Conservation (phyloP, 164 flowering plant species). For the Nymphaea thermarum region DNA sequence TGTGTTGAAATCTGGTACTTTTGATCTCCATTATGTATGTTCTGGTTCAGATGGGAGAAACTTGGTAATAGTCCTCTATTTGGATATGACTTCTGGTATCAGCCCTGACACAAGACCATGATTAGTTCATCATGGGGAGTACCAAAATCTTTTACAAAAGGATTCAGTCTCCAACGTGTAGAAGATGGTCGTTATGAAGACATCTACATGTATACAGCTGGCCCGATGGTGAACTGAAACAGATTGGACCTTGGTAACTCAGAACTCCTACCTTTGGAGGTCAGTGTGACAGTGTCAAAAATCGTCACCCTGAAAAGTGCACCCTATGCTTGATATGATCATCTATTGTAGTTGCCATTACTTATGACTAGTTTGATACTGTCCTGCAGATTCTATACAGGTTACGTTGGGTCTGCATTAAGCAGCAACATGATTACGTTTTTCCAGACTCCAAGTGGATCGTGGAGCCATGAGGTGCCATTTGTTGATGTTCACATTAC, state of each 20-base stretch:
- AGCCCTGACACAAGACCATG: conserved; percentile 89
- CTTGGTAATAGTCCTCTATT: conserved; percentile 80
- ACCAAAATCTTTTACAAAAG: conserved; percentile 77
- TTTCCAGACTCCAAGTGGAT: conserved; percentile 56
- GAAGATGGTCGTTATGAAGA: conserved; percentile 80
- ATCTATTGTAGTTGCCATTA: no score
- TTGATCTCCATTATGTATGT: no score
- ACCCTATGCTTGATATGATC: no score
- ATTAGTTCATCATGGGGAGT: conserved; percentile 99
- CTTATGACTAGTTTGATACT: no score
- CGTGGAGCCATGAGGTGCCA: conserved; percentile 88
- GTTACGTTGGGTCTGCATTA: conserved; percentile 87
- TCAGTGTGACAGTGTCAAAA: no score
- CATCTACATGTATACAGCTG: conserved; percentile 83
- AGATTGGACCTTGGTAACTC: conserved; percentile 83
- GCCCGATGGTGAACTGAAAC: conserved; percentile 90
- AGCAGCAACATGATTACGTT: conserved; percentile 90
- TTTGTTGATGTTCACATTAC: not conserved
- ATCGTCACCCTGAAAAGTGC: no score
- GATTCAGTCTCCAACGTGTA: conserved; percentile 78
- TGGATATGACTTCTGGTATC: conserved; percentile 98
- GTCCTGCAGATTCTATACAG: conserved; percentile 19
- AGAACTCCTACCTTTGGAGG: conserved; percentile 88
- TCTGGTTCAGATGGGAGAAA: conserved; percentile 74
- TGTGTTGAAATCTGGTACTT: no score